Conservation (phyloP, 2,329 filamentous ascomycete species). For the Curvularia eragrostidis region DNA sequence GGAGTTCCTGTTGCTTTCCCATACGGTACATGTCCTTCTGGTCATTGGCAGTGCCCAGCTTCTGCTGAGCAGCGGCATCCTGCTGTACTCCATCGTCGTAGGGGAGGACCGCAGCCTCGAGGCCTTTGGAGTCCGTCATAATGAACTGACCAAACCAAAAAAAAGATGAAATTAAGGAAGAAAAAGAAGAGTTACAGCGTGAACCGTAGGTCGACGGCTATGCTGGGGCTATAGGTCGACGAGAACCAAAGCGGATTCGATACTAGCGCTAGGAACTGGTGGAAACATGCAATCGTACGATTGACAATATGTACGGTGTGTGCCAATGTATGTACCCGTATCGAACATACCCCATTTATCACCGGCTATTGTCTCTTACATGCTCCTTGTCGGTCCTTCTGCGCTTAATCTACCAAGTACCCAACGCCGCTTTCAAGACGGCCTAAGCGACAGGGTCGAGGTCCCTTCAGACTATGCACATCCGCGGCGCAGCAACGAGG, state of each 20-base stretch:
- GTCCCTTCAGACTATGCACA: not conserved
- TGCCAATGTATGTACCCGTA: not conserved
- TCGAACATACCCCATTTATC: not conserved
- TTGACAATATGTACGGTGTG: not conserved
- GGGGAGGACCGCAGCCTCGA: not conserved
- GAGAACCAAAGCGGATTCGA: not conserved
- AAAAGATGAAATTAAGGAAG: not conserved
- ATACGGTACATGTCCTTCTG: conserved; percentile 39
- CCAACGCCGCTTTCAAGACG: not conserved
- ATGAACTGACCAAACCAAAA: not conserved
- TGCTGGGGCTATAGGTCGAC: not conserved
- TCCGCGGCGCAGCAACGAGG: not conserved
- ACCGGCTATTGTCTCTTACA: not conserved
- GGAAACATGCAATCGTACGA: not conserved
- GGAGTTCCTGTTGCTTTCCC: conserved; percentile 38
- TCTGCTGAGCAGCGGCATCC: not conserved
- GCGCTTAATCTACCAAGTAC: not conserved
- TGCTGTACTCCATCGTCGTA: not conserved
- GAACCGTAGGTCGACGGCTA: not conserved
- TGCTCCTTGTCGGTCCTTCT: not conserved
- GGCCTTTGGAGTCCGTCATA: conserved; percentile 1
- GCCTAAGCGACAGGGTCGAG: conserved; percentile 1
- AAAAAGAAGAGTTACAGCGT: not conserved
- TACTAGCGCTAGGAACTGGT: not conserved
- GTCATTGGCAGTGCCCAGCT: conserved; percentile 16